Evolutionary conservation across 257 asterid species (phyloP).

Genomic region (Salvia rosmarinus): DNA sequence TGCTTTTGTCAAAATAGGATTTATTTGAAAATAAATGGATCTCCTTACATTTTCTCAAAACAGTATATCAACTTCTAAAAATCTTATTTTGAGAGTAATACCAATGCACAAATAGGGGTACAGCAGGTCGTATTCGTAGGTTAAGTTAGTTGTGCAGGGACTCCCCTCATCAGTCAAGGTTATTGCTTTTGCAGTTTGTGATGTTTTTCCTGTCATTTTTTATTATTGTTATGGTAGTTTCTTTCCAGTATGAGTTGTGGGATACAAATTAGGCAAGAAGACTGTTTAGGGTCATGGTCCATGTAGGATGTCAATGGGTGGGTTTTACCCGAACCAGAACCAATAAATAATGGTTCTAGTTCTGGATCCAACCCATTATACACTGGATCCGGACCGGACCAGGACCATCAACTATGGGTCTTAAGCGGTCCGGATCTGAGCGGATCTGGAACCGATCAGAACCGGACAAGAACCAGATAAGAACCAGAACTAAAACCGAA

Average conservation of each 20-base stretch:
- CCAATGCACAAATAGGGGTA: not conserved
- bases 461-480: no score
- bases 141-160: not conserved
- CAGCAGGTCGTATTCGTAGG: not conserved
- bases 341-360: no score
- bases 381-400: no score
- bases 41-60: not conserved
- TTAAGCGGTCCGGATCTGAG: no score
- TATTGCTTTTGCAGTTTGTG: not conserved
- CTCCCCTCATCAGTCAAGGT: no score
- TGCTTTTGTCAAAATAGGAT: not conserved
- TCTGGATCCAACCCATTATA: no score
- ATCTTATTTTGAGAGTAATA: not conserved
- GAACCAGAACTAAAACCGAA: no score
- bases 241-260: not conserved
- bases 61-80: not conserved
- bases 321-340: no score
- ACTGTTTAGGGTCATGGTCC: not conserved
- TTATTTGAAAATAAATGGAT: not conserved
- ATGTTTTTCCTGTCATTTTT: not conserved
- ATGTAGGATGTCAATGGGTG: no score
- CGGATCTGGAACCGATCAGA: no score
- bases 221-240: not conserved
- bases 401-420: no score
- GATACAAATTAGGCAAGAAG: not conserved